A percentile compares a stretch with the other conserved stretches of the same genome.
Conservation (phyloP, 108 stramenopile genomes). For the Cyclotella choctawhatcheeana region DNA sequence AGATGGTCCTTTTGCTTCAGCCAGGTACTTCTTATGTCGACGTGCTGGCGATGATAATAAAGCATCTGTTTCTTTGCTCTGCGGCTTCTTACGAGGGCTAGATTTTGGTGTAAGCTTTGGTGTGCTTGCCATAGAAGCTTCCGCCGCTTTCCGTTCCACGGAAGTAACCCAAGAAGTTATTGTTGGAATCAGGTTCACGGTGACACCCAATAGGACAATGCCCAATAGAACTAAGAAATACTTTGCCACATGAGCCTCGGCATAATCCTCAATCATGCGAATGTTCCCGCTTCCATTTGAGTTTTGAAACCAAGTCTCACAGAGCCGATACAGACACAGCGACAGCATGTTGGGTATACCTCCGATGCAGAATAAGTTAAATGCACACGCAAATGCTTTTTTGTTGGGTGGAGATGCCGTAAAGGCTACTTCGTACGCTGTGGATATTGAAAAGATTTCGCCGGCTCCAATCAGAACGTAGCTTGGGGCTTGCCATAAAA, state of each 20-base stretch:
- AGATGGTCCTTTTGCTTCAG: constrained; percentile 34
- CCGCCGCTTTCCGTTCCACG: constrained; percentile 67
- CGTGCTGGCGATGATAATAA: constrained; percentile 16
- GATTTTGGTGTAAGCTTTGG: constrained; percentile 23
- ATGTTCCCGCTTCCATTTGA: constrained; percentile 66
- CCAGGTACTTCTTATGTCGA: constrained; percentile 34
- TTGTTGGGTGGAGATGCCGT: constrained; percentile 72
- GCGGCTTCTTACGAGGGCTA: constrained; percentile 1
- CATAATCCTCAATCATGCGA: constrained; percentile 66
- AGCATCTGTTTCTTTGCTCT: constrained; percentile 20
- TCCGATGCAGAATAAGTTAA: constrained; percentile 81
- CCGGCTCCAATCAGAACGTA: constrained; percentile 83
- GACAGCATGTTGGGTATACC: constrained; percentile 80
- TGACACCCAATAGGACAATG: constrained; percentile 65
- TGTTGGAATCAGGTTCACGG: constrained; percentile 59
- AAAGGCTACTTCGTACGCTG: constrained; percentile 88
- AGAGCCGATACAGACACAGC: constrained; percentile 63
- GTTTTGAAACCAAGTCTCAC: constrained; percentile 68
- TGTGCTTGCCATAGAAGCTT: constrained; percentile 34
- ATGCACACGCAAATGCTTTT: constrained; percentile 80
- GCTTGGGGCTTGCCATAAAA: constrained; percentile 78
- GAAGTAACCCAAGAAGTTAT: constrained; percentile 63
- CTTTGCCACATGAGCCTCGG: constrained; percentile 66
- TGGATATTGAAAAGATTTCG: constrained; percentile 84
- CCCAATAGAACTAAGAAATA: constrained; percentile 71